These are phyloP conservation scores for Eucalyptus erythrocorys DNA, from an alignment of 345 rosid species.

Conservation along the genomic window DNA sequence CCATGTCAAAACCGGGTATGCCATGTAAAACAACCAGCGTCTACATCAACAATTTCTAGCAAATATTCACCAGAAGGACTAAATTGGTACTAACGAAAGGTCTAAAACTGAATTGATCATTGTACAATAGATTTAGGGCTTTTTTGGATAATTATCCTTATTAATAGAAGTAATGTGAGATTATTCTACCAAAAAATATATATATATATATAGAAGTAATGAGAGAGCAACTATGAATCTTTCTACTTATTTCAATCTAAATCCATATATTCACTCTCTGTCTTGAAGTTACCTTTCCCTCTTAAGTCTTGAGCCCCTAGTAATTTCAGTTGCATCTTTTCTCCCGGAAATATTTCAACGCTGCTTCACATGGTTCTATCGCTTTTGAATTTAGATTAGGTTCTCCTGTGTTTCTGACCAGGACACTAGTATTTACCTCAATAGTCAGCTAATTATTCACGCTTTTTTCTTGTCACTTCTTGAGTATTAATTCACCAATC, in stretches of 20 bases:
- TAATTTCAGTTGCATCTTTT: not conserved
- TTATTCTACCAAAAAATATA: no score
- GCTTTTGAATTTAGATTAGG: not conserved
- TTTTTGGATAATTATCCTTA: not conserved
- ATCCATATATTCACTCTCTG: not conserved
- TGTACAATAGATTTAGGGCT: no score
- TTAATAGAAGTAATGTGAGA: not conserved
- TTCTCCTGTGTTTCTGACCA: not conserved
- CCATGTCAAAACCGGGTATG: no score
- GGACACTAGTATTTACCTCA: not conserved
- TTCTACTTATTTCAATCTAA: not conserved
- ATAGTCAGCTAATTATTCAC: not conserved
- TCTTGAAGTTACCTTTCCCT: not conserved
- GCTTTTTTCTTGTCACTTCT: not conserved
- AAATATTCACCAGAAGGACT: rapidly evolving
- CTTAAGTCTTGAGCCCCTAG: not conserved
- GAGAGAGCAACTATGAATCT: not conserved
- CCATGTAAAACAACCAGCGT: no score
- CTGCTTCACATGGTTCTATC: not conserved
- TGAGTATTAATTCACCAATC: not conserved
- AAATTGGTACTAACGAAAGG: no score
- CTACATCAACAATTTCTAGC: rapidly evolving
- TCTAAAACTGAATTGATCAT: no score
- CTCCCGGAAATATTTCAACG: not conserved
- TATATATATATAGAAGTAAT: no score